Conservation (phyloP, 805 yeast genomes). For the Saccharomyces kudriavzevii region DNA sequence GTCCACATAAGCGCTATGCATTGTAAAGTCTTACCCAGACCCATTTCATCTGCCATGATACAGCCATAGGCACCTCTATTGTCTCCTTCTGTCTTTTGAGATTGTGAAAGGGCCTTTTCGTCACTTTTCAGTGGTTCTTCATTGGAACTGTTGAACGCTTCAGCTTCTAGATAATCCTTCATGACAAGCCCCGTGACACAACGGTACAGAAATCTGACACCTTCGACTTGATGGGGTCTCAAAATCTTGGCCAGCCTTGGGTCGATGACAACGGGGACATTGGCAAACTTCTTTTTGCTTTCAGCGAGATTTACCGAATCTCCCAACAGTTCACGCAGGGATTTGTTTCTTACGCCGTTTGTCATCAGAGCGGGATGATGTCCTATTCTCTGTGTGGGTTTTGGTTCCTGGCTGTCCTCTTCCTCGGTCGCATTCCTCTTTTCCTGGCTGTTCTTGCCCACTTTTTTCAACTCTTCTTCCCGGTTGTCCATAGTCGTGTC, state of each 20-base stretch:
- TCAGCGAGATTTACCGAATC: slow-evolving; percentile 41
- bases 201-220: slow-evolving; percentile 81
- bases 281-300: slow-evolving; percentile 53
- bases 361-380: slow-evolving; percentile 27
- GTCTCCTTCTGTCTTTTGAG: slow-evolving; percentile 3
- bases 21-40: slow-evolving; percentile 83
- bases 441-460: slow-evolving; percentile 22
- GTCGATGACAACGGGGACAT: slow-evolving; percentile 93
- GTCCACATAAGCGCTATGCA: slow-evolving; percentile 93
- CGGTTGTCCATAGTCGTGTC: slow-evolving; percentile 10
- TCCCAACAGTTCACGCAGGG: slow-evolving; percentile 76
- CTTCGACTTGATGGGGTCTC: slow-evolving; percentile 95
- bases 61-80: slow-evolving; percentile 86
- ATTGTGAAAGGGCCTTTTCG: background rate
- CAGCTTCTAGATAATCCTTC: slow-evolving; percentile 30
- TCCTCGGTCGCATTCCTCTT: slow-evolving; percentile 23
- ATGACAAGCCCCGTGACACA: slow-evolving; percentile 79
- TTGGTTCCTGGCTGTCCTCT: slow-evolving; percentile 6
- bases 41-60: slow-evolving; percentile 98
- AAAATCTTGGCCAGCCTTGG: slow-evolving; percentile 76
- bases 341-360: slow-evolving; percentile 39
- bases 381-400: slow-evolving; percentile 17
- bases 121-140: background rate
- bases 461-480: slow-evolving; percentile 26
- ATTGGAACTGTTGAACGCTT: slow-evolving; percentile 8